Evolutionary conservation across 2,329 filamentous ascomycete genomes (phyloP).

Genomic region (Diaporthe humulicola): DNA sequence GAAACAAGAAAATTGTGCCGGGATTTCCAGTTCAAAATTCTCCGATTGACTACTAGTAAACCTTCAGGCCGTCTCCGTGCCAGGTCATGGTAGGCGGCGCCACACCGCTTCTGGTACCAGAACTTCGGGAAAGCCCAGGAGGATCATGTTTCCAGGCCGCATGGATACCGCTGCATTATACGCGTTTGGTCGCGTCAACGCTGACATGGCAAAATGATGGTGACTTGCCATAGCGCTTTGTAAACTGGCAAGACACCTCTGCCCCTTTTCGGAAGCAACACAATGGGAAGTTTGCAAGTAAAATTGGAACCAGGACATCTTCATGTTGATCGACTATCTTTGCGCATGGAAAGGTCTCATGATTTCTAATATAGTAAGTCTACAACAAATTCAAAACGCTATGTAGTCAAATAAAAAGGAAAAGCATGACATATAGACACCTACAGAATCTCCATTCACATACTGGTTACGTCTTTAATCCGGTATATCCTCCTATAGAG

Average conservation of each 20-base stretch:
- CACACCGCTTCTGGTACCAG: conserved; percentile 3
- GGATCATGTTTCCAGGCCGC: not conserved
- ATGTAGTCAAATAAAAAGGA: not conserved
- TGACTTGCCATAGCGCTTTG: not conserved
- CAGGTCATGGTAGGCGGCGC: conserved; percentile 1
- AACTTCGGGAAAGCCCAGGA: not conserved
- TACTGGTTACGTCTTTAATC: too few species aligned
- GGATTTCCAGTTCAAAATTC: not conserved
- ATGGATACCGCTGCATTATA: conserved; percentile 1
- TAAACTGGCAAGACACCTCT: not conserved
- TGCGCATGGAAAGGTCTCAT: not conserved
- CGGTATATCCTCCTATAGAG: too few species aligned
- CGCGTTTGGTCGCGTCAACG: not conserved
- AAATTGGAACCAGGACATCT: not conserved
- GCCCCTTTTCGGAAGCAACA: too few species aligned
- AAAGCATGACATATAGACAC: not conserved
- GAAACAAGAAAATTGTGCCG: not conserved
- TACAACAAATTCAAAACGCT: not conserved
- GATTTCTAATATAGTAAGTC: not conserved
- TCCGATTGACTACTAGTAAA: not conserved
- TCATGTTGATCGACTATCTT: not conserved
- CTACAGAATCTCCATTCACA: not conserved
- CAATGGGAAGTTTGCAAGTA: not conserved
- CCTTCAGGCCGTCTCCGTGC: not conserved
- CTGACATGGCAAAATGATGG: not conserved